A percentile compares a stretch with the other conserved stretches of the same genome.
Evolutionary conservation across 805 yeast genomes (phyloP).

Genomic region (Myxozyma neotropica): DNA sequence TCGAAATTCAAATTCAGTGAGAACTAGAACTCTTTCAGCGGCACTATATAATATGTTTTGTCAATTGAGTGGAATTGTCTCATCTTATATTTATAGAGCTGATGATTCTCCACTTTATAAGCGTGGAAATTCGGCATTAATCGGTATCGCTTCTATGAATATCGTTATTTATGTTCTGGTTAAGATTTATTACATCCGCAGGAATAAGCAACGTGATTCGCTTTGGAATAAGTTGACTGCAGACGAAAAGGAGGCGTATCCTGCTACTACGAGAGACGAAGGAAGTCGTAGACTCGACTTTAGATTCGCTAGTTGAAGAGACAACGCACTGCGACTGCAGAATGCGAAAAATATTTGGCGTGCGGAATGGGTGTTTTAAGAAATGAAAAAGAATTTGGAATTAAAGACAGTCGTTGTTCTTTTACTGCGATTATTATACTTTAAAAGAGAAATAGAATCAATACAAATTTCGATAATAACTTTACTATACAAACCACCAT

Average conservation of each 20-base stretch:
- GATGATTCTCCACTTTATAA: constrained; percentile 64
- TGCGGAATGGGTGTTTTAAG: too few species aligned
- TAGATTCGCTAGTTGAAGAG: constrained; percentile 42
- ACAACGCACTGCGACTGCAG: too few species aligned
- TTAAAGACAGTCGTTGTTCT: too few species aligned
- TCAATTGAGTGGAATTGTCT: constrained; percentile 58
- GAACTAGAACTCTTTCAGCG: constrained; percentile 66
- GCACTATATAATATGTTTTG: constrained; percentile 66
- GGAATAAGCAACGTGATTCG: constrained; percentile 45
- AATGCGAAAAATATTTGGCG: too few species aligned
- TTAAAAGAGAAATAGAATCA: too few species aligned
- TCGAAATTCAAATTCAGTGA: constrained; percentile 60
- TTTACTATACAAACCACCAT: not conserved
- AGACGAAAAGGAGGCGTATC: constrained; percentile 56
- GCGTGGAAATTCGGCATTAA: constrained; percentile 52
- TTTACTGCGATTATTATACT: too few species aligned
- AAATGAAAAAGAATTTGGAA: too few species aligned
- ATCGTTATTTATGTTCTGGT: constrained; percentile 35
- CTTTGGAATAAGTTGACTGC: constrained; percentile 55
- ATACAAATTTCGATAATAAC: not conserved
- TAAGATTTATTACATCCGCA: constrained; percentile 42
- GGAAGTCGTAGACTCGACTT: constrained; percentile 65
- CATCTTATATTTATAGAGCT: constrained; percentile 58
- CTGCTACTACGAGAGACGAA: constrained; percentile 50
- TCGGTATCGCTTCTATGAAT: constrained; percentile 40